A percentile compares a stretch with the other conserved stretches of the same genome.
phyloP scores from a whole-genome alignment of 116 monocot genomes.

The Zostera marina region DNA sequence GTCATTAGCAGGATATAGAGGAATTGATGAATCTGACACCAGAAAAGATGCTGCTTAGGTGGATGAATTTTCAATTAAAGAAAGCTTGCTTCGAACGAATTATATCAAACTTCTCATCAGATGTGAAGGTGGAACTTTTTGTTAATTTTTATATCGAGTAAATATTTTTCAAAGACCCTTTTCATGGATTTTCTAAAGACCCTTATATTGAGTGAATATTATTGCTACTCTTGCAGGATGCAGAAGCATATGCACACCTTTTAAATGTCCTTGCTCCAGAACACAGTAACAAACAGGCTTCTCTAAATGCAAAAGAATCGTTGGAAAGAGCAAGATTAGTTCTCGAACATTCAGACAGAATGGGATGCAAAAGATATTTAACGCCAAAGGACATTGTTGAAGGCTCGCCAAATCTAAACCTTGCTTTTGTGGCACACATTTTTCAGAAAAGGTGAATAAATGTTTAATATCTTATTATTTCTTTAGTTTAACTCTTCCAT shows the following conservation, averaged over 20 bases:
- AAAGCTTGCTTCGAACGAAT: conserved; percentile 45
- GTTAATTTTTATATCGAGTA: too few species aligned
- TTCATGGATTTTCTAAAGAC: too few species aligned
- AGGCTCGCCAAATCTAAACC: conserved; percentile 78
- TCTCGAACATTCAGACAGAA: conserved; percentile 89
- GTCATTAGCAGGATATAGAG: conserved; percentile 46
- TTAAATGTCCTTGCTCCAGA: conserved; percentile 87
- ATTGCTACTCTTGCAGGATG: conserved; percentile 35
- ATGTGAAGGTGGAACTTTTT: conserved; percentile 46
- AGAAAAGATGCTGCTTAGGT: conserved; percentile 76
- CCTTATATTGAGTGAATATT: conserved; percentile 1
- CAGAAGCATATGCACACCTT: conserved; percentile 67
- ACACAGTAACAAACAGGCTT: conserved; percentile 27
- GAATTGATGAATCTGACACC: conserved; percentile 73
- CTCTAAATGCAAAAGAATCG: conserved; percentile 33
- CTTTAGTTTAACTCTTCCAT: too few species aligned
- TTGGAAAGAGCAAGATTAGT: conserved; percentile 75
- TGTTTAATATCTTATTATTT: too few species aligned
- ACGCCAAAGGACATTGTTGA: conserved; percentile 83
- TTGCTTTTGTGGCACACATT: conserved; percentile 90
- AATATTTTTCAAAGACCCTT: not conserved
- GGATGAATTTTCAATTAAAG: conserved; percentile 96
- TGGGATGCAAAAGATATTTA: conserved; percentile 92
- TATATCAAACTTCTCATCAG: conserved; percentile 84
- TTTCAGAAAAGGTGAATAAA: conserved; percentile 64